Evolutionary conservation across 225 moss, liverwort and hornwort genomes (phyloP).

Genomic region (Pseudoscleropodium purum): DNA sequence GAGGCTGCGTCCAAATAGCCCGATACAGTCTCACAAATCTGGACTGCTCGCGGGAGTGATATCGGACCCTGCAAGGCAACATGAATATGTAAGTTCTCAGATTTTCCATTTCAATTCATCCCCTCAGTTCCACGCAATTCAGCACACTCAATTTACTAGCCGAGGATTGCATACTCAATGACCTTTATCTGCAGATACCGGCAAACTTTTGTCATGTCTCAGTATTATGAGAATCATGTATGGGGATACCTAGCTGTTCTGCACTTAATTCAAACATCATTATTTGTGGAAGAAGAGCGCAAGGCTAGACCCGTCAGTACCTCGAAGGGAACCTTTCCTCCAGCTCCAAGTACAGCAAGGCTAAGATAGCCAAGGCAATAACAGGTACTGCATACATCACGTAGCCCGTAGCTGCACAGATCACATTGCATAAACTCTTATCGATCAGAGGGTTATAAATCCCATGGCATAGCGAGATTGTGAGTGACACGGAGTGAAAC

Average conservation of each 20-base stretch:
- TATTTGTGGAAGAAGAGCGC: background rate
- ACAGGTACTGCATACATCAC: slow-evolving; percentile 16
- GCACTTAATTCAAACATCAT: background rate
- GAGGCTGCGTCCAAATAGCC: slow-evolving; percentile 37
- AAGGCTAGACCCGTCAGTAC: background rate
- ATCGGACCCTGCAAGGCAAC: background rate
- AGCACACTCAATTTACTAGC: background rate
- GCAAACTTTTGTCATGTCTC: background rate
- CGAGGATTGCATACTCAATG: background rate
- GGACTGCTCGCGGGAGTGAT: slow-evolving; percentile 1
- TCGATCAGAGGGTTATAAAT: background rate
- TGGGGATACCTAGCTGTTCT: background rate
- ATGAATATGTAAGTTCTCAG: background rate
- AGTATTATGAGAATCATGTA: background rate
- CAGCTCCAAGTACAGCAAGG: slow-evolving; percentile 36
- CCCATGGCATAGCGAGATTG: background rate
- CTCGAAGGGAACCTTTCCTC: slow-evolving; percentile 25
- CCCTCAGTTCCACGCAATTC: background rate
- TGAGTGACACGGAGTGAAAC: background rate
- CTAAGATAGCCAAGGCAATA: slow-evolving; percentile 26
- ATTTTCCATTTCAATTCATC: background rate
- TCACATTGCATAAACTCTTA: background rate
- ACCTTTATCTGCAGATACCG: background rate
- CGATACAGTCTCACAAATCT: slow-evolving; percentile 9
- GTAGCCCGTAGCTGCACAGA: slow-evolving; percentile 21